Percentiles rank a stretch among this genome's conserved stretches.
These are phyloP conservation scores for Sugiyamaella lignohabitans DNA, from an alignment of 805 yeast genomes.

Conservation along the genomic window DNA sequence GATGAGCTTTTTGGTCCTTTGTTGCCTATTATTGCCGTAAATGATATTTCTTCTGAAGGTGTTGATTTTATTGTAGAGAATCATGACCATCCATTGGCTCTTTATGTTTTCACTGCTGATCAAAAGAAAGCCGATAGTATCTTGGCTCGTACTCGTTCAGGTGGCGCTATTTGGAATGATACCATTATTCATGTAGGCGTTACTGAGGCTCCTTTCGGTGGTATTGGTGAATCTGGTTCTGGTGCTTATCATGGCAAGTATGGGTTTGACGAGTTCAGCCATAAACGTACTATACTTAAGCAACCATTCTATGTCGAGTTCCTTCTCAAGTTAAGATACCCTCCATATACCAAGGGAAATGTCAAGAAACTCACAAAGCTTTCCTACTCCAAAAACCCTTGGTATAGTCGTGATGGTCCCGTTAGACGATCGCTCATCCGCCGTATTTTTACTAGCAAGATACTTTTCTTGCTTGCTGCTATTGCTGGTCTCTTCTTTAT, in stretches of 20 bases:
- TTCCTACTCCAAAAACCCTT: slow-evolving; percentile 8
- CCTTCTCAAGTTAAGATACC: slow-evolving; percentile 54
- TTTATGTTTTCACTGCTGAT: slow-evolving; percentile 56
- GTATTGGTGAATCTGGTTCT: slow-evolving; percentile 76
- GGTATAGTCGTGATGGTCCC: slow-evolving; percentile 21
- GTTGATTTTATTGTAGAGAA: slow-evolving; percentile 34
- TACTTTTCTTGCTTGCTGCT: slow-evolving; percentile 8
- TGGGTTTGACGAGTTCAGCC: slow-evolving; percentile 69
- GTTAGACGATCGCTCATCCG: slow-evolving; percentile 17
- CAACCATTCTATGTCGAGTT: slow-evolving; percentile 63
- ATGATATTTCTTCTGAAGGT: slow-evolving; percentile 27
- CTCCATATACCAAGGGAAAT: slow-evolving; percentile 46
- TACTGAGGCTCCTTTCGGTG: slow-evolving; percentile 78
- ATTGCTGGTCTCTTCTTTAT: slow-evolving; percentile 5
- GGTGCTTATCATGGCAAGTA: slow-evolving; percentile 76
- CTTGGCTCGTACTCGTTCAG: slow-evolving; percentile 55
- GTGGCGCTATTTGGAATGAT: slow-evolving; percentile 67
- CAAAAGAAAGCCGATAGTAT: slow-evolving; percentile 45
- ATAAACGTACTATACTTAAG: slow-evolving; percentile 58
- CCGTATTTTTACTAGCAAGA: slow-evolving; percentile 17
- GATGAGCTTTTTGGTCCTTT: slow-evolving; percentile 83
- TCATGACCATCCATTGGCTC: slow-evolving; percentile 76
- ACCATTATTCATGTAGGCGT: slow-evolving; percentile 64
- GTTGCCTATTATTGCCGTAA: slow-evolving; percentile 61
- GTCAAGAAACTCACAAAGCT: slow-evolving; percentile 14